phyloP scores from a whole-genome alignment of 2,329 filamentous ascomycete species.

The Tolypocladium tropicale region DNA sequence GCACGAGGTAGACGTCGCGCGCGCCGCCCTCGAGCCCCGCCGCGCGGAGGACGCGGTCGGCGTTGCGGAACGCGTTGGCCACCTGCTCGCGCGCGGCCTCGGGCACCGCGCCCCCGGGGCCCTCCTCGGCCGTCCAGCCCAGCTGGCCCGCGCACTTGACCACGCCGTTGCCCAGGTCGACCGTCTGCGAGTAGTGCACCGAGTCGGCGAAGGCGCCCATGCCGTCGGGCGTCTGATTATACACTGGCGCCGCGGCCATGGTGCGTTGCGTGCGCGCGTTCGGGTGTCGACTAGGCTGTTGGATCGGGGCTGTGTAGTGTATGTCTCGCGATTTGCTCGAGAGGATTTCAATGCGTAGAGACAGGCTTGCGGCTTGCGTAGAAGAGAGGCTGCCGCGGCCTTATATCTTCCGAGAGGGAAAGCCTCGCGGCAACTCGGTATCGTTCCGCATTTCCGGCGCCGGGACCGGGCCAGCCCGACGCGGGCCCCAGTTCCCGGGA shows the following conservation, averaged over 20 bases:
- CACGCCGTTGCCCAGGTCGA: neutral
- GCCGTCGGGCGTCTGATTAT: neutral
- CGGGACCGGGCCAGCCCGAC: no score
- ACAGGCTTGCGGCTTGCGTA: no score
- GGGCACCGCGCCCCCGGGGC: neutral
- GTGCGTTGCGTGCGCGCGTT: no score
- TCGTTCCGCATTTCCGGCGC: neutral
- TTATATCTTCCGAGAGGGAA: neutral
- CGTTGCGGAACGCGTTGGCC: neutral
- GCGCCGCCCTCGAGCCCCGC: neutral
- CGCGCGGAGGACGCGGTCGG: neutral
- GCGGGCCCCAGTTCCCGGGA: neutral
- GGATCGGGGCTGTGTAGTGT: neutral
- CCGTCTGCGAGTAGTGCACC: neutral
- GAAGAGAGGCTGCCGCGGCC: neutral
- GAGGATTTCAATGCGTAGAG: no score
- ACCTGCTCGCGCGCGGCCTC: neutral
- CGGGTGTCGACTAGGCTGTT: no score
- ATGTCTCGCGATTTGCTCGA: neutral
- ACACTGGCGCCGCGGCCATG: neutral
- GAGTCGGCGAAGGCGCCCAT: neutral
- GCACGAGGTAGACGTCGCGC: neutral
- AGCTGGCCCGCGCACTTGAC: neutral
- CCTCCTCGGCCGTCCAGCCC: neutral
- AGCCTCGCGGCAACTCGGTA: neutral